These are phyloP conservation scores for Ambrosiella beaveri DNA, from an alignment of 2,329 filamentous ascomycete genomes.

Conservation along the genomic window DNA sequence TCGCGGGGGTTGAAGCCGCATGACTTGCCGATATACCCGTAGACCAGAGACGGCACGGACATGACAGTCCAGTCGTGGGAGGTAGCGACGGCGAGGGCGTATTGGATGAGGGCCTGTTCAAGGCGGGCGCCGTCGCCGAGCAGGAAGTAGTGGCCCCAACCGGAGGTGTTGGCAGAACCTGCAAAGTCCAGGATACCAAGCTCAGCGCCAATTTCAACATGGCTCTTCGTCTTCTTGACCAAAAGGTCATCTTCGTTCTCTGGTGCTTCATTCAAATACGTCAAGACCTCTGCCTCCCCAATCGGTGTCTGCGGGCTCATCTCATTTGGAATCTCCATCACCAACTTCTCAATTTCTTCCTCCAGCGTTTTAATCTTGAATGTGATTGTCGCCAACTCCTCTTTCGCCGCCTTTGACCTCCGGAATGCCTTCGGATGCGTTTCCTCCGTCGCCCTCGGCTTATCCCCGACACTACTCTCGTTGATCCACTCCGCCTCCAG, in stretches of 20 bases:
- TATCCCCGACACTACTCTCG: constrained; percentile 18
- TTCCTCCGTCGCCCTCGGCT: constrained; percentile 20
- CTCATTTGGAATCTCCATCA: constrained; percentile 69
- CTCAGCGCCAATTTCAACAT: constrained; percentile 71
- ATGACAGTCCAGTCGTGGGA: constrained; percentile 63
- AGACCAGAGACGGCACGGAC: constrained; percentile 76
- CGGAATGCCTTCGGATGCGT: constrained; percentile 37
- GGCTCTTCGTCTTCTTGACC: constrained; percentile 22
- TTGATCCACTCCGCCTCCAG: constrained; percentile 26
- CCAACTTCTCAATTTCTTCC: constrained; percentile 54
- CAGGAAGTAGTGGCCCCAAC: constrained; percentile 97
- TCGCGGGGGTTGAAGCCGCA: constrained; percentile 93
- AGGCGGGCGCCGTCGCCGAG: constrained; percentile 79
- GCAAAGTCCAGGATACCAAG: constrained; percentile 86
- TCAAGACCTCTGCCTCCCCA: constrained; percentile 47
- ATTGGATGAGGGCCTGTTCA: constrained; percentile 87
- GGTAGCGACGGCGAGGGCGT: constrained; percentile 58
- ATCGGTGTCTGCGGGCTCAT: constrained; percentile 61
- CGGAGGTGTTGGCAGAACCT: constrained; percentile 60
- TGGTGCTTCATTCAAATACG: constrained; percentile 58
- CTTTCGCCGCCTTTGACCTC: constrained; percentile 49
- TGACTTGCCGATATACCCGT: constrained; percentile 73
- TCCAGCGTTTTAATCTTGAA: constrained; percentile 40
- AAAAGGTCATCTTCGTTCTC: constrained; percentile 16
- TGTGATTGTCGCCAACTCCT: constrained; percentile 41